phyloP scores from a whole-genome alignment of 1,284 basidiomycete genomes.

The Ganoderma lingzhi region DNA sequence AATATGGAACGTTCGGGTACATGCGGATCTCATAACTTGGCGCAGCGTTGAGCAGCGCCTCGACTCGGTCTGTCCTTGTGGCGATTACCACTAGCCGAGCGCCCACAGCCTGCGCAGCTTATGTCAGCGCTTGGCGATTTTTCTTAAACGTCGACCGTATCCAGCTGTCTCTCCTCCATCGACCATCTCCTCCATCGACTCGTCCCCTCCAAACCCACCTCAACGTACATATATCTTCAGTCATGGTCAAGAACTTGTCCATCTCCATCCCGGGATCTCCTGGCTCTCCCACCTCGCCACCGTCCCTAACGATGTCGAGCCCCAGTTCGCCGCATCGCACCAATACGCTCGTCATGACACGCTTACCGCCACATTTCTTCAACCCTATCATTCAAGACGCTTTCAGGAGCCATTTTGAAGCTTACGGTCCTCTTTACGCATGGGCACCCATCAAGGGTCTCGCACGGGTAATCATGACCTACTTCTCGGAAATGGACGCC shows the following conservation, averaged over 20 bases:
- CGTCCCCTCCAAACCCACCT: not conserved
- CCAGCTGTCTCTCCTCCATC: slow-evolving; percentile 7
- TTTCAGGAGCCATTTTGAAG: slow-evolving; percentile 72
- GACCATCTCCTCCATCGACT: slow-evolving; percentile 8
- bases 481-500: slow-evolving; percentile 66
- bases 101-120: slow-evolving; percentile 16
- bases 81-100: not conserved
- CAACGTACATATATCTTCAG: not conserved
- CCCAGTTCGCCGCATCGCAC: slow-evolving; percentile 40
- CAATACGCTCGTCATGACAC: slow-evolving; percentile 47
- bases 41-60: slow-evolving; percentile 12
- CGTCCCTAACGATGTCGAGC: slow-evolving; percentile 35
- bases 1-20: not conserved
- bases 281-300: slow-evolving; percentile 30
- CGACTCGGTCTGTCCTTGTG: not conserved
- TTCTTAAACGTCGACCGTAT: slow-evolving; percentile 19
- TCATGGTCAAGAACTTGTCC: slow-evolving; percentile 28
- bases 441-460: slow-evolving; percentile 91
- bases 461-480: slow-evolving; percentile 84
- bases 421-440: slow-evolving; percentile 80
- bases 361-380: slow-evolving; percentile 59
- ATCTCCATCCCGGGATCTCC: slow-evolving; percentile 33
- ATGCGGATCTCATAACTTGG: not conserved
- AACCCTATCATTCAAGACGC: slow-evolving; percentile 71
- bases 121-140: slow-evolving; percentile 25